phyloP scores from a whole-genome alignment of 2,329 filamentous ascomycete genomes.

The Gliomastix tumulicola region DNA sequence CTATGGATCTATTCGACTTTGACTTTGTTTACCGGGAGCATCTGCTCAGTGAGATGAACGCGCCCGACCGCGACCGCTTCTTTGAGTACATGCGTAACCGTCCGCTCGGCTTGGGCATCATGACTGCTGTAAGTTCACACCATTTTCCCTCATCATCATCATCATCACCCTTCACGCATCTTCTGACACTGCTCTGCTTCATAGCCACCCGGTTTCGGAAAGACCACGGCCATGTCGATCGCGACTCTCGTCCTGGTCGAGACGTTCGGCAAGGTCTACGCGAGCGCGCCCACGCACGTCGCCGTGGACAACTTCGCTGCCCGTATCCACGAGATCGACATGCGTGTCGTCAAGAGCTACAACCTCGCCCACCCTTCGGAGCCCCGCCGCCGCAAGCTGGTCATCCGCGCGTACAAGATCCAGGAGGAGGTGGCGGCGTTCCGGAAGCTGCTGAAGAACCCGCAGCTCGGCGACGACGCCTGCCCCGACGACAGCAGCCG shows the following conservation, averaged over 20 bases:
- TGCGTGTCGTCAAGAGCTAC: not conserved
- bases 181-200: too few relatives aligned
- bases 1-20: too few relatives aligned
- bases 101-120: conserved; percentile 1
- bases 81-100: not conserved
- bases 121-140: not conserved
- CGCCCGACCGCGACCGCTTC: not conserved
- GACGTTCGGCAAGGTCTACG: conserved; percentile 4
- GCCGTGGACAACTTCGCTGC: conserved; percentile 10
- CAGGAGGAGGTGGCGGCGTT: not conserved
- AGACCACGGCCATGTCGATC: conserved; percentile 5
- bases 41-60: not conserved
- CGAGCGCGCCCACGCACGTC: conserved; percentile 8
- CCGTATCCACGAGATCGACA: conserved; percentile 1
- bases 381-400: not conserved
- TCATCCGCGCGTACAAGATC: not conserved
- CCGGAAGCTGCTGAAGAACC: not conserved
- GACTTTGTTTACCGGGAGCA: too few relatives aligned
- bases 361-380: not conserved
- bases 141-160: not conserved
- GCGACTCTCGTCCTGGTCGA: conserved; percentile 6
- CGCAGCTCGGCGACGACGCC: not conserved
- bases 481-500: not conserved
- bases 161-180: not conserved
- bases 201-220: conserved; percentile 5